Evolutionary conservation across 1,284 basidiomycete species (phyloP), one percentile per base, ranked within the genome.

Genomic region (Psilocybe mexicana): DNA sequence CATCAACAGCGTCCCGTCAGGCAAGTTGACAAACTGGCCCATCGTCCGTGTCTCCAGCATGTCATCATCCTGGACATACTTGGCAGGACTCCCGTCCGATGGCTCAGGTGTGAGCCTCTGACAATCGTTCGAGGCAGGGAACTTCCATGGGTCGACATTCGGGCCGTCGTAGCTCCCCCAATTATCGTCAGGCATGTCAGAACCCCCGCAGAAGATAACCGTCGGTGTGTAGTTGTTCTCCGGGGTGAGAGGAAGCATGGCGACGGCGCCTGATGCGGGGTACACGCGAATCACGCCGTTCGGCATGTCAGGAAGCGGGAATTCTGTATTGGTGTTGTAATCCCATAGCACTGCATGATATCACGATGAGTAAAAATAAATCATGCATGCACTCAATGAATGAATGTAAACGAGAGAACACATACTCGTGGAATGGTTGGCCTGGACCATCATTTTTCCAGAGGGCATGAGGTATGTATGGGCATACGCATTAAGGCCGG

Each of bases 401-500:
- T 18, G 18, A 18, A 18, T 18, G 18, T 18, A 18, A 18, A 18
- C 18, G 47, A 26, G 26, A 38, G 44, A 49, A 84, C 75, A 67
- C 93, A n/a, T 68, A 86, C 88, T 84, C 0, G 88, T 88, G 61
- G 86, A 95, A 69, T 81, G 76, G 70, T 94, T 94, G 1, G 93
- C 91, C 71, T 96, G 94, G 38, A 96, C 78, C 65, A 96, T 85
- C 76, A 92, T 81, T 67, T 84, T 84, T 49, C 94, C 94, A 1
- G 89, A 92, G 0, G 92, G 85, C 77, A 96, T 82, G 52, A 96
- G 80, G 82, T 83, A 96, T 0, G 90, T 87, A 65, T 94, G 86
- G 0, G 93, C 85, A 67, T 96, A 98, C 1, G 94, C 80, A 74
- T 98, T 98, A 67, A 96, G 81, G 47, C 94, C 94, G 25, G 92